Base-by-base conservation (phyloP, 495 filamentous ascomycete species). In the Sporormia fimetaria region DNA sequence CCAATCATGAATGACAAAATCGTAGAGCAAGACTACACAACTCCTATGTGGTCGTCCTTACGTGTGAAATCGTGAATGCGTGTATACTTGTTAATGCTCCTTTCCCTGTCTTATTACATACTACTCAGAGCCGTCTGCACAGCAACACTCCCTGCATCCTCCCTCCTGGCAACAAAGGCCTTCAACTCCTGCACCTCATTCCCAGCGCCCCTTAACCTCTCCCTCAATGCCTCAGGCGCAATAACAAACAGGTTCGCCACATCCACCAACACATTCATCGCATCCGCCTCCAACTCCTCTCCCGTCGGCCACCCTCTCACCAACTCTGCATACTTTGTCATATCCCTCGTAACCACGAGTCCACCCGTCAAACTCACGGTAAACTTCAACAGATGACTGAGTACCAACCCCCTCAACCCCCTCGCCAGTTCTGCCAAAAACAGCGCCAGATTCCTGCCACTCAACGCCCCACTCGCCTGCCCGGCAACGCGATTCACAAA, bases 161-260 rank as follows among this genome's bases (percentile, higher is more conserved):
- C 87, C 44, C 87, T 68, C 60, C 69, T 73, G 58, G 78, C 64
- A 41, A 95, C 74, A 72, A 85, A 94, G 12, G 75, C 74, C 66
- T 81, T 78, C 58, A 95, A 76, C 57, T 94, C 86, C 14, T 42
- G 63, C 63, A 44, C 65, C 59, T 68, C 75, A 66, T 69, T 47
- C 6, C 63, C 60, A 18, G 55, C 59, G 21, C 67, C 72, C 44
- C 79, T 74, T 57, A 94, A 64, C 37, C 84, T 68, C 64, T 94
- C 87, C 30, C 78, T 70, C 40, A 95, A 63, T 22, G 86, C 87
- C 65, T 95, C 87, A 9, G 81, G 76, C 14, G 85, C 83, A 62
- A 96, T 85, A 27, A 96, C 90, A 56, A 96, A 99, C 32, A 99
- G 62, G 60, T 84, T 94, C n/a, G 85, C 88, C 43, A 99, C 85